These are phyloP conservation scores for Neurospora sp. DNA, from an alignment of 495 filamentous ascomycete genomes.

Conservation along the genomic window DNA sequence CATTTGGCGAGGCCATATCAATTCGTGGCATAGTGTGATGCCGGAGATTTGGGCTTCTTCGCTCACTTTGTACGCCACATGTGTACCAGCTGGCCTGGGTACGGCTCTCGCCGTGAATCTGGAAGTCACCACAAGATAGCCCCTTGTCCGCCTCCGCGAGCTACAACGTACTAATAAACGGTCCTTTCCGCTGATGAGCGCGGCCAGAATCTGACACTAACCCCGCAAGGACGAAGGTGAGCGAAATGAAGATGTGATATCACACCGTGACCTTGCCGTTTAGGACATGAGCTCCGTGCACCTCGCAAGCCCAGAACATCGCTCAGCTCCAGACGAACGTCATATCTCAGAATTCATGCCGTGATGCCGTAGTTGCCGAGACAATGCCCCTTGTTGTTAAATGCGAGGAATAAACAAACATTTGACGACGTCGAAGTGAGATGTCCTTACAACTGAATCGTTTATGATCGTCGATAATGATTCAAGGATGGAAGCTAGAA, in stretches of 20 bases:
- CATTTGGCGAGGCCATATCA: background rate
- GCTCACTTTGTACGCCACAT: background rate
- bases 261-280: background rate
- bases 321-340: background rate
- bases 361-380: background rate
- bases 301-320: background rate
- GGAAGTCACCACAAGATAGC: background rate
- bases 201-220: background rate
- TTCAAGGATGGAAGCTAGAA: background rate
- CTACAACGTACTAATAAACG: background rate
- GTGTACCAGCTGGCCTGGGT: background rate
- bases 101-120: background rate
- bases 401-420: background rate
- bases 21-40: background rate
- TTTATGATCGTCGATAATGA: background rate
- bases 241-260: background rate
- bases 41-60: background rate
- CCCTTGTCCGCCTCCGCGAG: background rate
- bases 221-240: background rate
- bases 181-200: background rate
- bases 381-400: background rate
- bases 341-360: background rate
- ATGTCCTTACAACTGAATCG: background rate
- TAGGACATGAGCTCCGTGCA: background rate
- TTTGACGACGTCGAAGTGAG: background rate